Conservation (phyloP, 257 asterid genomes). For the Solanum lignicaule region DNA sequence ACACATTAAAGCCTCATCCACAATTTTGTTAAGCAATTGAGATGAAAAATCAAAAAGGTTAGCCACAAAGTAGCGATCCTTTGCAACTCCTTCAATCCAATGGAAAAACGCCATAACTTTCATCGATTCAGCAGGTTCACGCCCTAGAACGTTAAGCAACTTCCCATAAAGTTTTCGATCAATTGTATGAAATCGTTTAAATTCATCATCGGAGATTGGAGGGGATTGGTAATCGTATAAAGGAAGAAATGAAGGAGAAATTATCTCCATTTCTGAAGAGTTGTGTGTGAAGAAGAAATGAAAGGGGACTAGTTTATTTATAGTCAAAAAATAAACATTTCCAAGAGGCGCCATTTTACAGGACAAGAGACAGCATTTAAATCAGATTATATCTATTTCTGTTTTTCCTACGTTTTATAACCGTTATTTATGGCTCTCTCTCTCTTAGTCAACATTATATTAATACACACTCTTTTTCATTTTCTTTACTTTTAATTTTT, state of each 20-base stretch:
- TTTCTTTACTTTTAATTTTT: neutral
- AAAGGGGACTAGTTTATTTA: neutral
- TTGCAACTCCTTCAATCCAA: constrained; percentile 38
- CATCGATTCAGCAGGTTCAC: constrained; percentile 41
- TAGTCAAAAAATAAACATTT: neutral
- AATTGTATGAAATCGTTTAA: constrained; percentile 35
- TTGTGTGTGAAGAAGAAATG: neutral
- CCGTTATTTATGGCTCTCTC: neutral
- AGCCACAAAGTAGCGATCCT: constrained; percentile 10
- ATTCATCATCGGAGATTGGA: constrained; percentile 29
- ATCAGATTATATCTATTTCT: neutral
- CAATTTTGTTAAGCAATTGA: constrained; percentile 10
- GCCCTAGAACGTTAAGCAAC: constrained; percentile 23
- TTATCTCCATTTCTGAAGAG: neutral
- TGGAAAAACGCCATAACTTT: constrained; percentile 44
- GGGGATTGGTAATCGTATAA: constrained; percentile 18
- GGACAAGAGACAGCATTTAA: neutral
- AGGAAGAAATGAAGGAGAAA: neutral
- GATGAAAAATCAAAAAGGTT: constrained; percentile 23
- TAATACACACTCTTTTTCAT: neutral
- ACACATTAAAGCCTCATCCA: constrained; percentile 35
- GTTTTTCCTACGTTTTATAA: neutral
- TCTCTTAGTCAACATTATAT: neutral
- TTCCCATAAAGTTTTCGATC: constrained; percentile 36
- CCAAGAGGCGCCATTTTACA: neutral